Evolutionary conservation across 805 yeast genomes (phyloP).

Genomic region (Wickerhamomyces rabaulensis): DNA sequence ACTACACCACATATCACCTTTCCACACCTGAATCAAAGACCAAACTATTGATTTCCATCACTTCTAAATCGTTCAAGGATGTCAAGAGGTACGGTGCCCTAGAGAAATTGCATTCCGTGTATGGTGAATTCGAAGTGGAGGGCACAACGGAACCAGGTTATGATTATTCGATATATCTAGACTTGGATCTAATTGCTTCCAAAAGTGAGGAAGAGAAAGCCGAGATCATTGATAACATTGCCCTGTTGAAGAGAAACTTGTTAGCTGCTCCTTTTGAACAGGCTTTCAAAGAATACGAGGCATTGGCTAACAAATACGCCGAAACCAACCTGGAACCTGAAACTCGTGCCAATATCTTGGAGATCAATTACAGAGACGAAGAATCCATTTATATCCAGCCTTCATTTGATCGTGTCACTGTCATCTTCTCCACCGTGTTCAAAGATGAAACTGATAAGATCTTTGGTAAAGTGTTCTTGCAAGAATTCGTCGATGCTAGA

Average conservation of each 20-base stretch:
- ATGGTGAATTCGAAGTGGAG: constrained; percentile 36
- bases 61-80: constrained; percentile 74
- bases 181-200: constrained; percentile 39
- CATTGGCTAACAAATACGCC: constrained; percentile 33
- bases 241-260: constrained; percentile 77
- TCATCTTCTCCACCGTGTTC: constrained; percentile 89
- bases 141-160: constrained; percentile 62
- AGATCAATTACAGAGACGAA: constrained; percentile 82
- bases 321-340: constrained; percentile 26
- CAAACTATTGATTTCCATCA: constrained; percentile 59
- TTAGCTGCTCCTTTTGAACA: constrained; percentile 90
- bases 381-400: constrained; percentile 91
- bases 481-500: constrained; percentile 95
- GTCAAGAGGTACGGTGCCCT: constrained; percentile 61
- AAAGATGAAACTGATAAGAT: constrained; percentile 95
- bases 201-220: constrained; percentile 42
- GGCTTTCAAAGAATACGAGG: constrained; percentile 78
- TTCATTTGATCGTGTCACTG: constrained; percentile 93
- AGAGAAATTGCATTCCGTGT: constrained; percentile 46
- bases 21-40: constrained; percentile 80
- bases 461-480: constrained; percentile 83
- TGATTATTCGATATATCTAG: constrained; percentile 71
- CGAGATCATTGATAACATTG: constrained; percentile 54
- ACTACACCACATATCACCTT: constrained; percentile 89
- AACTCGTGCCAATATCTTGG: constrained; percentile 16